Base-by-base conservation (phyloP, 2,329 filamentous ascomycete species). In the Hysterium pulicare region DNA sequence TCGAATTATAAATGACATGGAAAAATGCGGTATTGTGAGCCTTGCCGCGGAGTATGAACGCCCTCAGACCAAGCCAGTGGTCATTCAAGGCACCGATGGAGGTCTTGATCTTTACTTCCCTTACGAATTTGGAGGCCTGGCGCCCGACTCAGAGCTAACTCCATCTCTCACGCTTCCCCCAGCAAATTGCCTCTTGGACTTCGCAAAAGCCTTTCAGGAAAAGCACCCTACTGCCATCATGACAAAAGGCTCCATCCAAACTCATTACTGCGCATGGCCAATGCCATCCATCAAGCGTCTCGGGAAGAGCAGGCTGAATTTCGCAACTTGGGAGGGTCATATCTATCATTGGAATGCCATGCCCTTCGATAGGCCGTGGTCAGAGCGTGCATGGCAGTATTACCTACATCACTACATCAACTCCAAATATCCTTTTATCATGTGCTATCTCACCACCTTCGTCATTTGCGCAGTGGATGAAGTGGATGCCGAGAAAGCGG, bases 241-340 rank as follows among this genome's bases (percentile, higher is more conserved):
- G 46, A 54, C 58, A 0, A 61, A 59, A 26, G 58, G 58, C 13
- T 58, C 53, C 0, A 53, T 59, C 16, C 50, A 55, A 15, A 59
- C 55, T 1, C 58, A 61, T 20, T 62, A 62, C 34, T 60, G 58
- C 19, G 59, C 58, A 6, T 62, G 58, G 57, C 58, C 59, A 0
- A 62, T 62, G 55, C 59, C 59, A 0, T 39, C 46, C 0, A 51
- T 62, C 30, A 53, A 52, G 33, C 53, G 55, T 9, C 22, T 57
- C 1, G 58, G 58, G 0, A 55, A 50, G 1, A 54, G 11, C 1
- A 52, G 48, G 0, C 37, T 57, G 0, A 59, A 53, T 13, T 62
- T 61, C 28, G 54, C 47, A 0, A 62, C 58, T 0, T 57, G 53
- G 45, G 57, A 62, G 41, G 59, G 59, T 1, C 57, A 61, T 34